Conservation (phyloP, 1,284 basidiomycete species). For the Sanghuangporus sanghuang region DNA sequence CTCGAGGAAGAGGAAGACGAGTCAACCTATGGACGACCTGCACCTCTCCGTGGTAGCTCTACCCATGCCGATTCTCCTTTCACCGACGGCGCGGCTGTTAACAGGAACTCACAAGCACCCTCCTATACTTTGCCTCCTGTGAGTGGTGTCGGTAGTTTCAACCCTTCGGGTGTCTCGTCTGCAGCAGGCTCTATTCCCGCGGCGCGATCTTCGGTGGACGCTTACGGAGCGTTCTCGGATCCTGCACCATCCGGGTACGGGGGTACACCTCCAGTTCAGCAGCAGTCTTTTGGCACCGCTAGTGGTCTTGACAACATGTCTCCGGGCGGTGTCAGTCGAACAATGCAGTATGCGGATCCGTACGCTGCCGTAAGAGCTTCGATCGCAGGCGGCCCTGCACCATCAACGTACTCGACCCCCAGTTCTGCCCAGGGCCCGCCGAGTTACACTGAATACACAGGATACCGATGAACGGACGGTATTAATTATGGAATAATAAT, state of each 20-base stretch:
- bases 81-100: slow-evolving; percentile 34
- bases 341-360: slow-evolving; percentile 84
- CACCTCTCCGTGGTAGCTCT: slow-evolving; percentile 30
- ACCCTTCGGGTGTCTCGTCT: slow-evolving; percentile 30
- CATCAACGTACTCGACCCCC: not conserved
- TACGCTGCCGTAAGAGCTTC: slow-evolving; percentile 70
- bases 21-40: slow-evolving; percentile 37
- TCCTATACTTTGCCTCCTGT: slow-evolving; percentile 25
- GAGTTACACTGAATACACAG: slow-evolving; percentile 17
- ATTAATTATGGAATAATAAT: not conserved
- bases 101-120: slow-evolving; percentile 37
- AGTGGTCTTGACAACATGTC: slow-evolving; percentile 26
- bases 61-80: slow-evolving; percentile 43
- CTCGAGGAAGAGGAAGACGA: slow-evolving; percentile 39
- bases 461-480: slow-evolving; percentile 6
- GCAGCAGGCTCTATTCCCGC: slow-evolving; percentile 23
- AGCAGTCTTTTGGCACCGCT: slow-evolving; percentile 25
- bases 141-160: slow-evolving; percentile 28
- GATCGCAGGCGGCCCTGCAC: slow-evolving; percentile 26
- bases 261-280: slow-evolving; percentile 22
- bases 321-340: slow-evolving; percentile 63
- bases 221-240: slow-evolving; percentile 83
- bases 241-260: slow-evolving; percentile 69
- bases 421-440: slow-evolving; percentile 3
- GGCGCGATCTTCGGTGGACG: slow-evolving; percentile 70